Conservation (phyloP, 1,284 basidiomycete genomes). For the Ganoderma leucocontextum region DNA sequence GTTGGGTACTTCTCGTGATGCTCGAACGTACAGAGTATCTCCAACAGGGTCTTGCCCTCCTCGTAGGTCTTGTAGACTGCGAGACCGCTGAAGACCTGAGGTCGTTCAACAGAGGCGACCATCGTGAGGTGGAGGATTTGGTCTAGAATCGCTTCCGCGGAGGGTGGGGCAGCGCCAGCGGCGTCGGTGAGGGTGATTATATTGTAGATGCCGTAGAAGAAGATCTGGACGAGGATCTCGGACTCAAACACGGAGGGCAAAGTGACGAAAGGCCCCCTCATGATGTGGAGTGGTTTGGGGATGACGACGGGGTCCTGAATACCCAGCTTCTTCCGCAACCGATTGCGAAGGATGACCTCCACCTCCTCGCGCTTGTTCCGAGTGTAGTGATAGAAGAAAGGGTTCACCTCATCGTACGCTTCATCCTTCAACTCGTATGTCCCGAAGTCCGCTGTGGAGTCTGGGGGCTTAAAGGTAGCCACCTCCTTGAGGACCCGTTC, state of each 20-base stretch:
- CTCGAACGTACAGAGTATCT: slow-evolving; percentile 80
- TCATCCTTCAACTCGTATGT: slow-evolving; percentile 90
- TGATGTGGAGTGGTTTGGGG: slow-evolving; percentile 74
- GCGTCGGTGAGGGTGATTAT: slow-evolving; percentile 68
- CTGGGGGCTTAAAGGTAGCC: slow-evolving; percentile 85
- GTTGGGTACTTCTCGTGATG: slow-evolving; percentile 75
- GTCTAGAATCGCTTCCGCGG: slow-evolving; percentile 89
- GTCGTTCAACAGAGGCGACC: slow-evolving; percentile 80
- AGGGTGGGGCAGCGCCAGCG: slow-evolving; percentile 66
- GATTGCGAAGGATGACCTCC: slow-evolving; percentile 78
- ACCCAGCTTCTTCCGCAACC: slow-evolving; percentile 73
- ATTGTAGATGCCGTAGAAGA: slow-evolving; percentile 82
- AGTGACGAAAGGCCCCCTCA: slow-evolving; percentile 70
- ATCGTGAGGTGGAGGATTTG: slow-evolving; percentile 87
- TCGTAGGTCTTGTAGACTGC: slow-evolving; percentile 63
- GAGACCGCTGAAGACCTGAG: slow-evolving; percentile 66
- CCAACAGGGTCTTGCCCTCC: slow-evolving; percentile 69
- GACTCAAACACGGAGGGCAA: slow-evolving; percentile 71
- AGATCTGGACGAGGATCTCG: slow-evolving; percentile 74
- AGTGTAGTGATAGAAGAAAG: slow-evolving; percentile 96
- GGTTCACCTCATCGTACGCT: slow-evolving; percentile 88
- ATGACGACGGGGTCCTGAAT: slow-evolving; percentile 76
- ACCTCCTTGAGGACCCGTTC: slow-evolving; percentile 85
- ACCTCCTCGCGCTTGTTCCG: slow-evolving; percentile 96
- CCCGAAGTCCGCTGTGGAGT: slow-evolving; percentile 81